phyloP scores from a whole-genome alignment of 2,329 filamentous ascomycete genomes.

The Xylariaceae sp. region DNA sequence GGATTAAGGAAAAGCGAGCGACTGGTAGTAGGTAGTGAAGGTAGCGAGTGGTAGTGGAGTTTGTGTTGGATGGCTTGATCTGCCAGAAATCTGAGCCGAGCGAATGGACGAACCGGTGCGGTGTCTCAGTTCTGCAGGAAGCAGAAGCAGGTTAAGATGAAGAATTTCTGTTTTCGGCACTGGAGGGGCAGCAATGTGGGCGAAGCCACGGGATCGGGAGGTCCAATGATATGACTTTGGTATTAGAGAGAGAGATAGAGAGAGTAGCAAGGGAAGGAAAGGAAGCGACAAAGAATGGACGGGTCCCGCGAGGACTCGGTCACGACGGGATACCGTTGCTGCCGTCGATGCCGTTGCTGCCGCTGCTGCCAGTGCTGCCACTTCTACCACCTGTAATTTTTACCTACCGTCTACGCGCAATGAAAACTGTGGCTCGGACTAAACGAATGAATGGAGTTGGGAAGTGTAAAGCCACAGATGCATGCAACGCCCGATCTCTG shows the following conservation, averaged over 20 bases:
- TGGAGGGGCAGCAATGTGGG: neutral
- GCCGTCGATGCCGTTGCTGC: neutral
- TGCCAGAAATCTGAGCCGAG: neutral
- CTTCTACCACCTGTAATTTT: neutral
- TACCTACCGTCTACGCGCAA: neutral
- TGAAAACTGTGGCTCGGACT: constrained; percentile 3
- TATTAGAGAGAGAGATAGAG: no score
- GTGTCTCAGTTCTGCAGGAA: constrained; percentile 16
- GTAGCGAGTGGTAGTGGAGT: no score
- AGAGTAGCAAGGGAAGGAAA: neutral
- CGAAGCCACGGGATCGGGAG: constrained; percentile 4
- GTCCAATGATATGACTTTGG: neutral
- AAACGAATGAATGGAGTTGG: constrained; percentile 9
- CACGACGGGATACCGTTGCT: neutral
- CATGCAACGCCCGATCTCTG: constrained; percentile 4
- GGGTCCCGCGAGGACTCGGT: neutral
- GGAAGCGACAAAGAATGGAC: neutral
- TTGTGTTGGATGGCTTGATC: constrained; percentile 1
- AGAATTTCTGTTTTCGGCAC: neutral
- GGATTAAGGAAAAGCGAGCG: neutral
- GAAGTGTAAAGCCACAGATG: constrained; percentile 15
- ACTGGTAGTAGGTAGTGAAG: neutral
- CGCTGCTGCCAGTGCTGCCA: neutral
- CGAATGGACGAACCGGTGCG: constrained; percentile 8
- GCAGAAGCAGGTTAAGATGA: constrained; percentile 8